phyloP scores from a whole-genome alignment of 192 early-diverging fungal genomes.

The Backusella circina region DNA sequence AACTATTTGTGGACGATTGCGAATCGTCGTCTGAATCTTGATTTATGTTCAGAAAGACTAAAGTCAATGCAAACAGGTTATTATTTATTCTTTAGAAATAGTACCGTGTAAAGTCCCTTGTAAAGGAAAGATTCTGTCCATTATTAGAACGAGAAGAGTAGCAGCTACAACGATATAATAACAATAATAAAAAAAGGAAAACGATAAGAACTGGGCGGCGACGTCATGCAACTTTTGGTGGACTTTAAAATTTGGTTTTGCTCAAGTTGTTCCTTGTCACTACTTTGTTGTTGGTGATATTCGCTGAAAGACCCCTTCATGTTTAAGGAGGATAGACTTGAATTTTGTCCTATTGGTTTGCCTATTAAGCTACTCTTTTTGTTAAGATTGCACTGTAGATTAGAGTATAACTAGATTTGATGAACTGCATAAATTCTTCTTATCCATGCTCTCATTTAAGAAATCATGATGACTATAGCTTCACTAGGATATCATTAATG shows the following conservation, averaged over 20 bases:
- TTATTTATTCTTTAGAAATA: constrained; percentile 1
- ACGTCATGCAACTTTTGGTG: not conserved
- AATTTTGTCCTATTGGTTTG: too few relatives aligned
- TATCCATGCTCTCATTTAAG: too few relatives aligned
- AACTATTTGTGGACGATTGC: not conserved
- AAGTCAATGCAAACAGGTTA: not conserved
- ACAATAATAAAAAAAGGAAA: not conserved
- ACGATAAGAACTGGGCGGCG: not conserved
- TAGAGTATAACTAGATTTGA: not conserved
- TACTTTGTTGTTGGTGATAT: too few relatives aligned
- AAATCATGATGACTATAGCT: too few relatives aligned
- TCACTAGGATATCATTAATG: too few relatives aligned
- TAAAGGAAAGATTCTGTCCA: not conserved
- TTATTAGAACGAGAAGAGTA: not conserved
- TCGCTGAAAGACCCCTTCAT: not conserved
- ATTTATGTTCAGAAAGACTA: not conserved
- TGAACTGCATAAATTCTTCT: not conserved
- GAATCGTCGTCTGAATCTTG: constrained; percentile 17
- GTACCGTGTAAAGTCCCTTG: not conserved
- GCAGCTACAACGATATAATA: not conserved
- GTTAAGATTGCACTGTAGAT: not conserved
- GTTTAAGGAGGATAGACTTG: not conserved
- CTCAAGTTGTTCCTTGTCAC: not conserved
- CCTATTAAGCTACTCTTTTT: not conserved
- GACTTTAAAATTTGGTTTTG: not conserved